phyloP scores from a whole-genome alignment of 495 filamentous ascomycete genomes.

The Aspergillus homomorphus region DNA sequence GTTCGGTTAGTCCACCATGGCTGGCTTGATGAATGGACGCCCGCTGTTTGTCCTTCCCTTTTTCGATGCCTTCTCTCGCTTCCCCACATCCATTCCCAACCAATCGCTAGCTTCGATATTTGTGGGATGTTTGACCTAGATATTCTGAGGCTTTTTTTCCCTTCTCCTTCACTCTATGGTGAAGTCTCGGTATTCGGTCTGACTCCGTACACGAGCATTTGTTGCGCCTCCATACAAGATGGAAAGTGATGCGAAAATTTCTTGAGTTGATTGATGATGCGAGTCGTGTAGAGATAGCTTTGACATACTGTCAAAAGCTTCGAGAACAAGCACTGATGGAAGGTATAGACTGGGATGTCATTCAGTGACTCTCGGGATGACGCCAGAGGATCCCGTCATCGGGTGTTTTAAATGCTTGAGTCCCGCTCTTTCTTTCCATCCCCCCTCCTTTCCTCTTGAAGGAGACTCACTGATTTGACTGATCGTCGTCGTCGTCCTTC shows the following conservation, averaged over 20 bases:
- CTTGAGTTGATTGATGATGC: no score
- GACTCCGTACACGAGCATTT: no score
- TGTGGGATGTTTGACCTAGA: slow-evolving; percentile 17
- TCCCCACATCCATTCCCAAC: slow-evolving; percentile 7
- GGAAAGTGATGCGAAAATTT: no score
- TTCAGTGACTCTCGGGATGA: neutral
- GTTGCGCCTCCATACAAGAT: no score
- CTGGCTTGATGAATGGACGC: neutral
- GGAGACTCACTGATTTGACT: neutral
- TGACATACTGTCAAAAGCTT: neutral
- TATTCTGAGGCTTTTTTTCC: slow-evolving; percentile 6
- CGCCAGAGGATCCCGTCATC: slow-evolving; percentile 11
- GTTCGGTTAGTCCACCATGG: neutral
- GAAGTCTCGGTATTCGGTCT: no score
- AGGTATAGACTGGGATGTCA: neutral
- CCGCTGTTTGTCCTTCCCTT: slow-evolving; percentile 2
- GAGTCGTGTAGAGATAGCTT: no score
- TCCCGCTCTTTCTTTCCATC: neutral
- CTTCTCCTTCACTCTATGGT: neutral
- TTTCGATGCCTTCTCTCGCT: slow-evolving; percentile 1
- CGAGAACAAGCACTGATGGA: neutral
- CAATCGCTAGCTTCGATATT: slow-evolving; percentile 2
- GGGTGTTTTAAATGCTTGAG: slow-evolving; percentile 1
- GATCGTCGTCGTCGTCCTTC: slow-evolving; percentile 8
- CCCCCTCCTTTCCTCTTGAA: neutral